These are phyloP conservation scores for Backusella australiensis DNA, from an alignment of 192 early-diverging fungal species.

Conservation along the genomic window DNA sequence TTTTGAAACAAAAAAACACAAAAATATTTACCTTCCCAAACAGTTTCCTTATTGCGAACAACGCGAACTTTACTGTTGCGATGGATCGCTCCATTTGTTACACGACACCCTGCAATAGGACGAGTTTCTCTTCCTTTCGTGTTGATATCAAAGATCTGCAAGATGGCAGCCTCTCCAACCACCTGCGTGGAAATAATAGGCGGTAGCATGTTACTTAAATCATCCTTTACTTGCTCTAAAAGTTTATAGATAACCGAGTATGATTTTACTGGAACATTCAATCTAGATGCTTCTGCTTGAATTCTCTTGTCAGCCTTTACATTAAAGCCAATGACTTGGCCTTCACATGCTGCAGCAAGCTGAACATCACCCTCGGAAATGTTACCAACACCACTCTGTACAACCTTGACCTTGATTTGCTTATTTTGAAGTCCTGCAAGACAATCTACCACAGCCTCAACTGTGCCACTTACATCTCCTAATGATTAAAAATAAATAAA, in stretches of 20 bases:
- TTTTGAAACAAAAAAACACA: constrained; percentile 9
- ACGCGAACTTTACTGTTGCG: constrained; percentile 62
- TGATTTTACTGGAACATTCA: constrained; percentile 62
- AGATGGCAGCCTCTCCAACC: constrained; percentile 85
- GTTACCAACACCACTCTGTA: constrained; percentile 81
- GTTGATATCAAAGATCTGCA: constrained; percentile 83
- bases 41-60: constrained; percentile 59
- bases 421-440: constrained; percentile 75
- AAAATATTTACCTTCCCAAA: constrained; percentile 69
- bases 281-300: constrained; percentile 52
- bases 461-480: constrained; percentile 91
- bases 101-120: constrained; percentile 81
- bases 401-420: constrained; percentile 71
- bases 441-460: constrained; percentile 82
- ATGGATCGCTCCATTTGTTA: constrained; percentile 71
- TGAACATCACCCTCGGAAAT: constrained; percentile 86
- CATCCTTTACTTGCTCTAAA: constrained; percentile 85
- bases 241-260: constrained; percentile 91
- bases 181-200: constrained; percentile 75
- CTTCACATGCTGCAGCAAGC: constrained; percentile 58
- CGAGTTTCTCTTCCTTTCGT: constrained; percentile 70
- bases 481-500: not conserved
- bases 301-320: constrained; percentile 80
- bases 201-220: constrained; percentile 72
- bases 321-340: constrained; percentile 86